Conservation (phyloP, 495 filamentous ascomycete genomes). For the Lophiotrema nucula region DNA sequence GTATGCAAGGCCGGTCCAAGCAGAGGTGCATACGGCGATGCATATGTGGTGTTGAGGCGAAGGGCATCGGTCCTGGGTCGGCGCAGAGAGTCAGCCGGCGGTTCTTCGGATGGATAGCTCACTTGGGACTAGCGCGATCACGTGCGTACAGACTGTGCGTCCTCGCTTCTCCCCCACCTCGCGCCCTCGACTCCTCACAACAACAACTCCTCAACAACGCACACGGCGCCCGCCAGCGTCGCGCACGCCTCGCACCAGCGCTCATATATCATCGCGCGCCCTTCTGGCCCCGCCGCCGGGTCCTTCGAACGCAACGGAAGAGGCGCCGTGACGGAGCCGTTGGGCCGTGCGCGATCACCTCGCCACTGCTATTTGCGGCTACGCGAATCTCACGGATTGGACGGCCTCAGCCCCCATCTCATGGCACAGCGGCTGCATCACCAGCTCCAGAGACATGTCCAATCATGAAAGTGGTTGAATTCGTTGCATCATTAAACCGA, state of each 20-base stretch:
- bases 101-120: neutral
- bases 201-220: neutral
- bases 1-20: slow-evolving; percentile 11
- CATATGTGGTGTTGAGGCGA: slow-evolving; percentile 28
- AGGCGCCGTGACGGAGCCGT: slow-evolving; percentile 23
- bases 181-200: slow-evolving; percentile 1
- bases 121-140: slow-evolving; percentile 15
- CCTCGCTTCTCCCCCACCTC: slow-evolving; percentile 11
- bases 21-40: slow-evolving; percentile 18
- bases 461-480: slow-evolving; percentile 23
- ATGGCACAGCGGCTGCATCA: slow-evolving; percentile 36
- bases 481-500: slow-evolving; percentile 34
- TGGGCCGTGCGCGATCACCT: slow-evolving; percentile 34
- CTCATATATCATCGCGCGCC: slow-evolving; percentile 19
- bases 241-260: neutral
- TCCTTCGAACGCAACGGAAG: slow-evolving; percentile 5
- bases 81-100: slow-evolving; percentile 6
- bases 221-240: neutral
- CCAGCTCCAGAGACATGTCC: slow-evolving; percentile 25
- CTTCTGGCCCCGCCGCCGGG: neutral
- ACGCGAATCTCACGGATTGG: slow-evolving; percentile 35
- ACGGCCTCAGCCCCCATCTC: slow-evolving; percentile 30
- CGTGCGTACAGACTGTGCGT: slow-evolving; percentile 11
- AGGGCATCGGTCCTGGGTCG: neutral
- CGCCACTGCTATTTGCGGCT: slow-evolving; percentile 34